Conservation (phyloP, 306 rosid species). For the Mimosa bimucronata region DNA sequence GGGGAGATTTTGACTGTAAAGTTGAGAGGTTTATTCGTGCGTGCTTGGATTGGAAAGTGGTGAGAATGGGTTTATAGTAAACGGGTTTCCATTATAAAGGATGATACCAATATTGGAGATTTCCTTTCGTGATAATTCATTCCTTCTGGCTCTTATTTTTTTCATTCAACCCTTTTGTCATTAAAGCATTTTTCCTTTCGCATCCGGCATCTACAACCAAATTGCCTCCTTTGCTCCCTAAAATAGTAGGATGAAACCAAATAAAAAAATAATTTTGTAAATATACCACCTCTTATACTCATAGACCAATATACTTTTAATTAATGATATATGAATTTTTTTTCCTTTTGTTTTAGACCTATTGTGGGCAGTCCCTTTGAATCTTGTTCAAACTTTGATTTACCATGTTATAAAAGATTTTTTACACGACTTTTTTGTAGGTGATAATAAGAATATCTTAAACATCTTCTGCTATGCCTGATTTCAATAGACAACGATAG, state of each 20-base stretch:
- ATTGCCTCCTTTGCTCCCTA: background rate
- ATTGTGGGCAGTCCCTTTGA: too few relatives aligned
- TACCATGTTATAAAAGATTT: too few relatives aligned
- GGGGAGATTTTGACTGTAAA: background rate
- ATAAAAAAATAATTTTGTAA: background rate
- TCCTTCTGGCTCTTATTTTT: background rate
- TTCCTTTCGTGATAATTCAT: conserved; percentile 23
- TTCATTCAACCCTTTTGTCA: background rate
- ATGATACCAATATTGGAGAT: background rate
- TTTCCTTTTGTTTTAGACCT: too few relatives aligned
- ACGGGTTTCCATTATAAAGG: conserved; percentile 18
- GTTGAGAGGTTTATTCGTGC: background rate
- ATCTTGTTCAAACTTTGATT: too few relatives aligned
- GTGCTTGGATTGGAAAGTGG: background rate
- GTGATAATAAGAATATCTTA: too few relatives aligned
- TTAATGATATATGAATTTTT: too few relatives aligned
- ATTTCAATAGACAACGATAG: too few relatives aligned
- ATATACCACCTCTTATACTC: too few relatives aligned
- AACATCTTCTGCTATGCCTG: too few relatives aligned
- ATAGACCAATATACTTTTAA: too few relatives aligned
- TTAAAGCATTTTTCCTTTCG: conserved; percentile 22
- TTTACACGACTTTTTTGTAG: too few relatives aligned
- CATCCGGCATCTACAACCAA: conserved; percentile 21
- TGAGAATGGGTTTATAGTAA: conserved; percentile 12
- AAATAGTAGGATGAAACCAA: background rate